Conservation (phyloP, 345 rosid species). For the Euphorbia peplus region DNA sequence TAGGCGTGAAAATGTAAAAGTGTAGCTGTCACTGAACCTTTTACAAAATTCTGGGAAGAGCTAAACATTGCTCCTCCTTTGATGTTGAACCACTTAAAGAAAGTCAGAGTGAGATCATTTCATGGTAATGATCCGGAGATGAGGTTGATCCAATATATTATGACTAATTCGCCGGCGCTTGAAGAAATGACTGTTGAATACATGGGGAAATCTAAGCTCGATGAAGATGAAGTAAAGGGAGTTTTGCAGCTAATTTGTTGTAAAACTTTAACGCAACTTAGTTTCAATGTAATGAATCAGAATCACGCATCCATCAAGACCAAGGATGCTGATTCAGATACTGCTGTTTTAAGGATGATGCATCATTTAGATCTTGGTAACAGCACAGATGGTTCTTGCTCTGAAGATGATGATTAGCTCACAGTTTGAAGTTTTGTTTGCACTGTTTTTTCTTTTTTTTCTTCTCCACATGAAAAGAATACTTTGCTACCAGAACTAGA, state of each 20-base stretch:
- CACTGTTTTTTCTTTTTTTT: too few species aligned
- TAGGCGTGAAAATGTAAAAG: neutral
- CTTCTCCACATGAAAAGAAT: too few species aligned
- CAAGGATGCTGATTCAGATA: too few species aligned
- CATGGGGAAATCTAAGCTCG: neutral
- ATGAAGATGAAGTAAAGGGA: conserved; percentile 1
- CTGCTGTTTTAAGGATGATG: too few species aligned
- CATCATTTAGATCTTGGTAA: conserved; percentile 4
- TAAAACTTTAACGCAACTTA: neutral
- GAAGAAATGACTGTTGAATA: neutral
- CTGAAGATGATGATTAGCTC: conserved; percentile 6
- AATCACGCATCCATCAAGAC: neutral
- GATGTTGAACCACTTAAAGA: neutral
- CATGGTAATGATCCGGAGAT: conserved; percentile 2
- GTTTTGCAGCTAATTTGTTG: neutral
- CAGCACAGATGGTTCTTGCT: neutral
- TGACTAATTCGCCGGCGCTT: neutral
- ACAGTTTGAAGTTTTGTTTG: too few species aligned
- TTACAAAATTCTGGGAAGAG: conserved; percentile 5
- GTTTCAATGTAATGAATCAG: neutral
- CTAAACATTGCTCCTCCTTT: neutral
- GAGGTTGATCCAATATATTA: neutral
- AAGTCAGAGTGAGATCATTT: conserved; percentile 10
- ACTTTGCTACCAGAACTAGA: too few species aligned
- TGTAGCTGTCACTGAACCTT: neutral